These are phyloP conservation scores for Myotisia sp. DNA, from an alignment of 2,329 filamentous ascomycete species.

Conservation along the genomic window DNA sequence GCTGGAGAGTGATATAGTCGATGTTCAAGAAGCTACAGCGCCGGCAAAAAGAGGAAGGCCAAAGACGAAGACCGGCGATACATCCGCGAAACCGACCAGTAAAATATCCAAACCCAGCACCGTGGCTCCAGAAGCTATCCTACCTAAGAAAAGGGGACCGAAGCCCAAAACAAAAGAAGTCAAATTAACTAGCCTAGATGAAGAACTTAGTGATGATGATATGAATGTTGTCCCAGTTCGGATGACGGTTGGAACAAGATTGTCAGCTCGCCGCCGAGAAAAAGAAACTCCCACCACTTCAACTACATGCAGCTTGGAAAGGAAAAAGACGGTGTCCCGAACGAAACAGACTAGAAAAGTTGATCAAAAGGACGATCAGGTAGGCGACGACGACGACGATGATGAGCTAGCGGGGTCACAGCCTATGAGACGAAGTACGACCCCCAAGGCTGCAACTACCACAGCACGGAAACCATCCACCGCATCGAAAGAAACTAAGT, in stretches of 20 bases:
- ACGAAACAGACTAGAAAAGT: not conserved
- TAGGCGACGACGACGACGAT: slow-evolving; percentile 16
- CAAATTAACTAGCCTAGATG: not conserved
- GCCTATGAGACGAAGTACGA: slow-evolving; percentile 10
- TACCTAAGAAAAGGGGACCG: slow-evolving; percentile 2
- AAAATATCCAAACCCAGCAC: not conserved
- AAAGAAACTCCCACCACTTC: not conserved
- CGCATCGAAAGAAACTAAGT: slow-evolving; percentile 13
- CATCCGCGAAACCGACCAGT: slow-evolving; percentile 1
- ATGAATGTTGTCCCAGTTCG: slow-evolving; percentile 11
- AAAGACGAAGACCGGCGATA: slow-evolving; percentile 6
- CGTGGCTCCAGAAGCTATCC: not conserved
- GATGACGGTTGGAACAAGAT: not conserved
- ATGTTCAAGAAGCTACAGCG: not conserved
- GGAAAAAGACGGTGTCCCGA: not conserved
- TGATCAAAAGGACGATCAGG: slow-evolving; percentile 1
- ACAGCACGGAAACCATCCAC: slow-evolving; percentile 14
- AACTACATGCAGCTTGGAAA: not conserved
- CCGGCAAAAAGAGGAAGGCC: slow-evolving; percentile 10
- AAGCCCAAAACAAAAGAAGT: slow-evolving; percentile 6
- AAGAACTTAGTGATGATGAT: slow-evolving; percentile 12
- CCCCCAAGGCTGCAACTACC: slow-evolving; percentile 10
- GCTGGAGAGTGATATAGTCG: slow-evolving; percentile 1
- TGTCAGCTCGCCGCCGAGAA: not conserved
- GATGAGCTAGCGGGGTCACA: slow-evolving; percentile 15